Percentiles rank a stretch among this genome's conserved stretches.
These are phyloP conservation scores for Boletus rubropictus DNA, from an alignment of 768 basidiomycete species.

Conservation along the genomic window DNA sequence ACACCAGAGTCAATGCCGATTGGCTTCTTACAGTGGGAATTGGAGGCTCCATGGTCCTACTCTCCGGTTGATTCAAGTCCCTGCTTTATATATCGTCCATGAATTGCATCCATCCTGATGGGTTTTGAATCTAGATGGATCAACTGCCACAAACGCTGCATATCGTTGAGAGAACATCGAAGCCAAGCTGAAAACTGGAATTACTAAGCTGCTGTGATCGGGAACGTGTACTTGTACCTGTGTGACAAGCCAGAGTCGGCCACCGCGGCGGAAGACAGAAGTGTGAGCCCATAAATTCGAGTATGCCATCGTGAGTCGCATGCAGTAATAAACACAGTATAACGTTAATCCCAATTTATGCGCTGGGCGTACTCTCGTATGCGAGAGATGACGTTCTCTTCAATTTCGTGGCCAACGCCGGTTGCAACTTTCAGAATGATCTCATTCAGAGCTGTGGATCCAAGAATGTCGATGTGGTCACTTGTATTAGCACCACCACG, in stretches of 20 bases:
- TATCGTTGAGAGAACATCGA: slow-evolving; percentile 1
- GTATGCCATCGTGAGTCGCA: not conserved
- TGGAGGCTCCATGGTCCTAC: slow-evolving; percentile 5
- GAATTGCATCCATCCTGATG: not conserved
- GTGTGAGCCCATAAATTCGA: slow-evolving; percentile 1
- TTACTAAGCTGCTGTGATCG: not conserved
- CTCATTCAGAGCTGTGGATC: slow-evolving; percentile 79
- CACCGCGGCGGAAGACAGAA: not conserved
- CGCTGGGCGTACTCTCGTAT: slow-evolving; percentile 70
- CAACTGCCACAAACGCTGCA: not conserved
- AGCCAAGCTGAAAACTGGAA: not conserved
- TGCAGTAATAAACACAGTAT: slow-evolving; percentile 3
- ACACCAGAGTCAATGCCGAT: not conserved
- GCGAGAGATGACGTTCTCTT: slow-evolving; percentile 65
- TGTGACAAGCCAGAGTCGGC: not conserved
- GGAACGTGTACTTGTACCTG: not conserved
- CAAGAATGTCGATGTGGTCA: slow-evolving; percentile 83
- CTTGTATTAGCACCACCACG: slow-evolving; percentile 90
- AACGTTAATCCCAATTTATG: slow-evolving; percentile 70
- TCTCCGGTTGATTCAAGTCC: not conserved
- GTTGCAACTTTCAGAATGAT: slow-evolving; percentile 88
- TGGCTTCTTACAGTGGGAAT: slow-evolving; percentile 22
- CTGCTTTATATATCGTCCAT: slow-evolving; percentile 4
- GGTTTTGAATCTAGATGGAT: not conserved
- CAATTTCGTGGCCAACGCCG: slow-evolving; percentile 68